Conservation (phyloP, 2,329 filamentous ascomycete genomes). For the Trichoderma citrinoviride region DNA sequence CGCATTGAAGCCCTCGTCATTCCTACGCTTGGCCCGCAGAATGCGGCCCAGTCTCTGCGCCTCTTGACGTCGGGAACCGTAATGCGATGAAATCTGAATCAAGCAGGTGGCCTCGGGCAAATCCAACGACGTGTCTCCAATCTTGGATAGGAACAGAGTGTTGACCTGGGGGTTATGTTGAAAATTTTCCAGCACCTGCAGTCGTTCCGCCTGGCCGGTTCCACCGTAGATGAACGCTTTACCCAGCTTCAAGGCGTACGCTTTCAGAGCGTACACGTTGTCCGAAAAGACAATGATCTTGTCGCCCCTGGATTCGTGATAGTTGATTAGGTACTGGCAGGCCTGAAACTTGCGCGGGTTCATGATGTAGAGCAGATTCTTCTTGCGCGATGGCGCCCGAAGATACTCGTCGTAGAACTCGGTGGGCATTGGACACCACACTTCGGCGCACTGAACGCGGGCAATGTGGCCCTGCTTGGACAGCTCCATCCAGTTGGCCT, state of each 20-base stretch:
- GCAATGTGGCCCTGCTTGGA: slow-evolving; percentile 97
- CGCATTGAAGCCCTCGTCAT: slow-evolving; percentile 97
- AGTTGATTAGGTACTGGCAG: slow-evolving; percentile 97
- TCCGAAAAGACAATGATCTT: slow-evolving; percentile 99
- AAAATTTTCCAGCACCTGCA: slow-evolving; percentile 88
- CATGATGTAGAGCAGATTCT: slow-evolving; percentile 78
- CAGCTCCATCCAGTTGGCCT: slow-evolving; percentile 99
- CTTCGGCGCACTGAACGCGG: slow-evolving; percentile 94
- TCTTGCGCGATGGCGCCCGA: slow-evolving; percentile 55
- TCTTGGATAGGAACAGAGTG: slow-evolving; percentile 94
- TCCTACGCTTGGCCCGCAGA: slow-evolving; percentile 87
- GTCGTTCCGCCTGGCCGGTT: slow-evolving; percentile 80
- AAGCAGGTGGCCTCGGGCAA: slow-evolving; percentile 93
- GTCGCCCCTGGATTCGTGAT: slow-evolving; percentile 90
- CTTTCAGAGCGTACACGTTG: slow-evolving; percentile 87
- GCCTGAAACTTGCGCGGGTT: slow-evolving; percentile 97
- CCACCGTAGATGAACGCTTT: slow-evolving; percentile 92
- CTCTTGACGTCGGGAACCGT: slow-evolving; percentile 94
- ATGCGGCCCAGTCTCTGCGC: slow-evolving; percentile 92
- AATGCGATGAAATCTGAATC: slow-evolving; percentile 97
- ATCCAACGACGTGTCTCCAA: slow-evolving; percentile 97
- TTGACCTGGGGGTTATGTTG: slow-evolving; percentile 88
- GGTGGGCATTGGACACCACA: slow-evolving; percentile 99
- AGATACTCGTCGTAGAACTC: slow-evolving; percentile 98
- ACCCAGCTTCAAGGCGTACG: slow-evolving; percentile 77